Evolutionary conservation across 345 rosid genomes (phyloP).

Genomic region (Gossypium herbaceum): DNA sequence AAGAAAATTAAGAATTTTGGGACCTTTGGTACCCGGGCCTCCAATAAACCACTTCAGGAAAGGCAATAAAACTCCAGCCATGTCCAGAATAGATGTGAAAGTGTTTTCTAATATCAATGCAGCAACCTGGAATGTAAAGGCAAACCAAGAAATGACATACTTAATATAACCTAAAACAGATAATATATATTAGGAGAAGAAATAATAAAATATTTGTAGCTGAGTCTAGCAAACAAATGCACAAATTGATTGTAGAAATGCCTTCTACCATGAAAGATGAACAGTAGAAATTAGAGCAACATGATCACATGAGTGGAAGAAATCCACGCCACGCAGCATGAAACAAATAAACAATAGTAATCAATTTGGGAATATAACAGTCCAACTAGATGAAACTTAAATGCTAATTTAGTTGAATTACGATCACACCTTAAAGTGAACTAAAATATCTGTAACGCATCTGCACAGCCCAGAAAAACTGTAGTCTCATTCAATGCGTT

Average conservation of each 20-base stretch:
- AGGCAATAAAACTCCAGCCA: slow-evolving; percentile 95
- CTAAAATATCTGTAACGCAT: not conserved
- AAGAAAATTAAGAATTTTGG: slow-evolving; percentile 76
- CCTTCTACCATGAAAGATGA: not conserved
- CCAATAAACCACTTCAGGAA: slow-evolving; percentile 97
- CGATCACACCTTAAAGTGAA: not conserved
- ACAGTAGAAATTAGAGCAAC: not conserved
- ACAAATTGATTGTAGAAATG: not conserved
- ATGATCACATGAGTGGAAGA: not conserved
- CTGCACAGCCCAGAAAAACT: not conserved
- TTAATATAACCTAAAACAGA: not conserved
- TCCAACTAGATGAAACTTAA: not conserved
- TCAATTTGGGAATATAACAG: not conserved
- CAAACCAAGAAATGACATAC: slow-evolving; percentile 7
- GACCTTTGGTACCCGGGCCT: slow-evolving; percentile 69
- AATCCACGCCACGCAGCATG: not conserved
- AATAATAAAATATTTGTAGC: not conserved
- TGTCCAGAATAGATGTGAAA: slow-evolving; percentile 95
- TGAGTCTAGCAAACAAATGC: not conserved
- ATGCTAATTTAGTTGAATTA: not conserved
- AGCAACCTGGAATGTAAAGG: slow-evolving; percentile 52
- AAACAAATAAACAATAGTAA: slow-evolving; percentile 1
- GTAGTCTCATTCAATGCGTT: not conserved
- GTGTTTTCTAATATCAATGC: slow-evolving; percentile 91
- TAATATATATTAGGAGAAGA: not conserved